Conservation (phyloP, 163 green algal genomes). For the Scenedesmus sp. region DNA sequence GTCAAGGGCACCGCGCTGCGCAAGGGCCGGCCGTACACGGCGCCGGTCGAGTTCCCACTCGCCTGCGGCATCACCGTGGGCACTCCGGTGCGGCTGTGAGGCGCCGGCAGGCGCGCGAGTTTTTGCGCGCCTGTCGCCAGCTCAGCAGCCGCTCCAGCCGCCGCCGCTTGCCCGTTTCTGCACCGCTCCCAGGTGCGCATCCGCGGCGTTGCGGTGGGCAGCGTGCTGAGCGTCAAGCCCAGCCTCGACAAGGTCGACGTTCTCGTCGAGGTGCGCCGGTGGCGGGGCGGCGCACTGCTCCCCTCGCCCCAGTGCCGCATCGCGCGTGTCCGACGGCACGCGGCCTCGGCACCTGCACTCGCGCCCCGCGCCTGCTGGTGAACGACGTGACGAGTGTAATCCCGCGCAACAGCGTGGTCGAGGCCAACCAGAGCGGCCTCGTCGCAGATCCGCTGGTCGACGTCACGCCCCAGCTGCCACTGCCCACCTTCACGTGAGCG, state of each 20-base stretch:
- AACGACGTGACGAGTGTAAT: conserved; percentile 92
- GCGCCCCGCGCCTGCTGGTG: conserved; percentile 68
- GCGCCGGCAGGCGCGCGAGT: too few relatives aligned
- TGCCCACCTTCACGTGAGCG: conserved; percentile 52
- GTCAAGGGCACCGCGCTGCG: conserved; percentile 53
- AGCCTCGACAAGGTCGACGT: conserved; percentile 91
- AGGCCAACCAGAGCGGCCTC: conserved; percentile 97
- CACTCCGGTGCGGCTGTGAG: conserved; percentile 75
- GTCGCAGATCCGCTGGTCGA: conserved; percentile 98
- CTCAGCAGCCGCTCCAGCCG: too few relatives aligned
- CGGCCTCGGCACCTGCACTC: too few relatives aligned
- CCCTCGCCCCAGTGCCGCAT: too few relatives aligned
- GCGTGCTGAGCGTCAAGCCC: conserved; percentile 88
- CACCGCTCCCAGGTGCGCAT: conserved; percentile 80
- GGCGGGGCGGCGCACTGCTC: background rate
- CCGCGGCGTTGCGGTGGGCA: conserved; percentile 88
- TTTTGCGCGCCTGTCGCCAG: too few relatives aligned
- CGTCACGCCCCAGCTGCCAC: conserved; percentile 89
- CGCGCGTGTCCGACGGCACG: too few relatives aligned
- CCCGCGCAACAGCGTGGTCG: conserved; percentile 90
- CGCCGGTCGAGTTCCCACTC: conserved; percentile 92
- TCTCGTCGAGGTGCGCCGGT: conserved; percentile 76
- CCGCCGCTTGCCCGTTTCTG: too few relatives aligned
- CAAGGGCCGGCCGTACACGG: conserved; percentile 66
- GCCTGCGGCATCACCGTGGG: conserved; percentile 95